Percentiles rank a stretch among this genome's conserved stretches.
These are phyloP conservation scores for Ophiostoma novo-ulmi DNA, from an alignment of 2,329 filamentous ascomycete species.

Conservation along the genomic window DNA sequence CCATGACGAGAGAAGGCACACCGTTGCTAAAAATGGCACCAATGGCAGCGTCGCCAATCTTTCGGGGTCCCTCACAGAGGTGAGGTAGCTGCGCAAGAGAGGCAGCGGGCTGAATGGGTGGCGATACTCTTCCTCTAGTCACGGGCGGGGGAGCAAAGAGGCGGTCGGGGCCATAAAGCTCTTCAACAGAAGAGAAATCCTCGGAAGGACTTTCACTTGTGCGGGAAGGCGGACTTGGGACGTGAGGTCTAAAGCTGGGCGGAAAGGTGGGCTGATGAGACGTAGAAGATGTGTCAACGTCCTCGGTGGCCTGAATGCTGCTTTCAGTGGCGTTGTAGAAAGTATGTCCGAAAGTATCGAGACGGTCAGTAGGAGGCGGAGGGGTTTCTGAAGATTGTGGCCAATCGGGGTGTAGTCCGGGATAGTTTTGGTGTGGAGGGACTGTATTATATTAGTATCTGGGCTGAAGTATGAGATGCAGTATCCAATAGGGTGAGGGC, in stretches of 20 bases:
- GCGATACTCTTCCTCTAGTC: not conserved
- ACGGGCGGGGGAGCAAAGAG: conserved; percentile 34
- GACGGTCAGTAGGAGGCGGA: conserved; percentile 24
- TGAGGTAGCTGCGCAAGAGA: not conserved
- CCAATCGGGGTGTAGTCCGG: conserved; percentile 17
- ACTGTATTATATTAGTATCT: conserved; percentile 4
- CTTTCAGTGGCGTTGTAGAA: conserved; percentile 8
- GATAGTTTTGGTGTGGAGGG: not conserved
- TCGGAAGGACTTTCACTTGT: conserved; percentile 29
- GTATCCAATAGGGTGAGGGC: not conserved
- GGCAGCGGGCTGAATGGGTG: not conserved
- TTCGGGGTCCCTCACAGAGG: not conserved
- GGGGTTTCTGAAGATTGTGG: conserved; percentile 19
- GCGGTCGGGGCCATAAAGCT: conserved; percentile 44
- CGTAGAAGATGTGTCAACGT: conserved; percentile 26
- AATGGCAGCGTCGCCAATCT: not conserved
- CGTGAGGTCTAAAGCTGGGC: conserved; percentile 31
- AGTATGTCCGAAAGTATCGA: conserved; percentile 26
- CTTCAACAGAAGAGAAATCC: conserved; percentile 35
- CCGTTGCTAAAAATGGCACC: conserved; percentile 15
- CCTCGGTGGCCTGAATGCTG: conserved; percentile 15
- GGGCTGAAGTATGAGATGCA: not conserved
- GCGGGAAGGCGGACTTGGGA: conserved; percentile 38
- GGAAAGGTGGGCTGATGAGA: not conserved
- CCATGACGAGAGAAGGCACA: not conserved